phyloP scores from a whole-genome alignment of 768 basidiomycete genomes.

The Galerina sulciceps region DNA sequence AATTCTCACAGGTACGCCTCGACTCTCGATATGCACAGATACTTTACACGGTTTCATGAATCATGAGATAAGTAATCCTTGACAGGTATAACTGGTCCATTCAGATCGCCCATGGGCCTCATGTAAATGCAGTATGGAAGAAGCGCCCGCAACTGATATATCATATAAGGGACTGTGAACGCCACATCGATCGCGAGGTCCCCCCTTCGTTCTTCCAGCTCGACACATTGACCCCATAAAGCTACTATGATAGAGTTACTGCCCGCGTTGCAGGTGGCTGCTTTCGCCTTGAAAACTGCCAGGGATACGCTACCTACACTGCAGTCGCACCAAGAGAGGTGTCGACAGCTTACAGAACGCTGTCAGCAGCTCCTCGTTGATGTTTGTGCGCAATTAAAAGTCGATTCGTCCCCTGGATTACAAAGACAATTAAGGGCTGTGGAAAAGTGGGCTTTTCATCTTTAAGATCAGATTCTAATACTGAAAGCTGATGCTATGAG shows the following conservation, averaged over 20 bases:
- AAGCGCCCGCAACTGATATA: no score
- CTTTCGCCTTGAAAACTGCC: conserved; percentile 8
- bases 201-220: neutral
- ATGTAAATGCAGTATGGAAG: no score
- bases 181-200: no score
- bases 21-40: no score
- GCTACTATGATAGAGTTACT: conserved; percentile 1
- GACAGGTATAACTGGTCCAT: no score
- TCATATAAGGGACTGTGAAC: no score
- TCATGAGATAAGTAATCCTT: no score
- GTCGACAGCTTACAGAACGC: conserved; percentile 6
- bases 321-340: conserved; percentile 4
- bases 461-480: no score
- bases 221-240: neutral
- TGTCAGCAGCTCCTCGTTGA: conserved; percentile 3
- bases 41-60: neutral
- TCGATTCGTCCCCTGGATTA: neutral
- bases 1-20: neutral
- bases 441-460: neutral
- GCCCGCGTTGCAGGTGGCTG: conserved; percentile 4
- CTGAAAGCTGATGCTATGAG: neutral
- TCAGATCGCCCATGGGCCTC: no score
- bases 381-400: conserved; percentile 4
- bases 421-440: conserved; percentile 2
- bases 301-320: conserved; percentile 6